Conservation (phyloP, 192 early-diverging fungal genomes). For the Coemansia sp. region DNA sequence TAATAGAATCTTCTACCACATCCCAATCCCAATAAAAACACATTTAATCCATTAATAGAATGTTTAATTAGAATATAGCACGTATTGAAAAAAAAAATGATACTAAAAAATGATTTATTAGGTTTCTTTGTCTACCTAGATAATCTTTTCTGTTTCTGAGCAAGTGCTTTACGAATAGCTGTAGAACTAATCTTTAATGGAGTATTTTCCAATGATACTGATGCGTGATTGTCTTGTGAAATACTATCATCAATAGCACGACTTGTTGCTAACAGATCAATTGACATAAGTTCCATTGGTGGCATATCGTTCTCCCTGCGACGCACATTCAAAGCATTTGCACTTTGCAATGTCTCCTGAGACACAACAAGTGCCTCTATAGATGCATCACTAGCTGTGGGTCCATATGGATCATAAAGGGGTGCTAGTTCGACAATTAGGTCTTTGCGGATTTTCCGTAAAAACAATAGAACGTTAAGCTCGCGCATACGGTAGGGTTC, state of each 20-base stretch:
- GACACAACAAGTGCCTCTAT: constrained; percentile 83
- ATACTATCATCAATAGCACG: constrained; percentile 20
- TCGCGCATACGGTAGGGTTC: constrained; percentile 66
- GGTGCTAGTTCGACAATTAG: constrained; percentile 60
- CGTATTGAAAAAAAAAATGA: background rate
- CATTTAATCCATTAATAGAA: background rate
- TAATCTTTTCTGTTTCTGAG: constrained; percentile 25
- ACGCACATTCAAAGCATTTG: constrained; percentile 72
- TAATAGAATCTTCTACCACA: background rate
- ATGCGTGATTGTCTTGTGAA: constrained; percentile 17
- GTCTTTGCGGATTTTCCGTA: constrained; percentile 54
- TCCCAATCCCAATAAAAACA: background rate
- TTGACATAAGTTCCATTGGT: constrained; percentile 65
- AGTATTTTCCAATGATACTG: constrained; percentile 45
- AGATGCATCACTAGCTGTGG: constrained; percentile 69
- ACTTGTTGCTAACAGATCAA: constrained; percentile 64
- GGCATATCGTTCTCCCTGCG: constrained; percentile 58
- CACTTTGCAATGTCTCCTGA: constrained; percentile 76
- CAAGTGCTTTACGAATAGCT: constrained; percentile 60
- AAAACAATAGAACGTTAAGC: constrained; percentile 60
- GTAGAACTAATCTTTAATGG: constrained; percentile 78
- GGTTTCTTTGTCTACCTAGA: background rate
- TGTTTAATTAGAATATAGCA: background rate
- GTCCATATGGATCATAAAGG: constrained; percentile 83
- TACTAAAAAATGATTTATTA: background rate